phyloP scores from a whole-genome alignment of 176 grass and related monocot genomes.

The Oryza coarctata region DNA sequence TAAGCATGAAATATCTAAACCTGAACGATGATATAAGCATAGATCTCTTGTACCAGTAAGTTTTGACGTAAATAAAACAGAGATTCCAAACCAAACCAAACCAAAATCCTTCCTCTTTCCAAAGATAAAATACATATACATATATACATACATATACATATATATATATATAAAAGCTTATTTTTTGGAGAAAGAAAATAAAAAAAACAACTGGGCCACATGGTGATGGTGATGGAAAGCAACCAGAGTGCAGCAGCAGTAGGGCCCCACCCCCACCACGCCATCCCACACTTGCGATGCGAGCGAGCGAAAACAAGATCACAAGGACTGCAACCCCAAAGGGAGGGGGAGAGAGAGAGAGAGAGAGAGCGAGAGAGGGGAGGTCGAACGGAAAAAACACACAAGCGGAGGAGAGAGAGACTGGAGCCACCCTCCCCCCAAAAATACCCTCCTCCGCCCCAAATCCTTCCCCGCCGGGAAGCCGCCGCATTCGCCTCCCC shows the following conservation, averaged over 20 bases:
- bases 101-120: no score
- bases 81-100: no score
- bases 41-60: no score
- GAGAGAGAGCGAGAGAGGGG: background rate
- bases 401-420: background rate
- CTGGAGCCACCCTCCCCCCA: no score
- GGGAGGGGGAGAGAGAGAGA: background rate
- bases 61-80: no score
- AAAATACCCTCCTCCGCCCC: no score
- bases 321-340: background rate
- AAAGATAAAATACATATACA: background rate
- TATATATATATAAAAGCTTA: no score
- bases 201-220: background rate
- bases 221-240: constrained; percentile 4
- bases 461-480: no score
- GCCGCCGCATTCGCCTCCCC: background rate
- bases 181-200: background rate
- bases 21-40: no score
- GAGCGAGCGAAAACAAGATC: background rate
- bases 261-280: background rate
- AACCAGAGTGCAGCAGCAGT: background rate
- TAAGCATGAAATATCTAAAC: no score
- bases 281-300: constrained; percentile 12
- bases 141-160: no score
- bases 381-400: background rate